A percentile compares a stretch with the other conserved stretches of the same genome.
These are phyloP conservation scores for Kodamaea neixiangensis DNA, from an alignment of 805 yeast genomes.

Conservation along the genomic window DNA sequence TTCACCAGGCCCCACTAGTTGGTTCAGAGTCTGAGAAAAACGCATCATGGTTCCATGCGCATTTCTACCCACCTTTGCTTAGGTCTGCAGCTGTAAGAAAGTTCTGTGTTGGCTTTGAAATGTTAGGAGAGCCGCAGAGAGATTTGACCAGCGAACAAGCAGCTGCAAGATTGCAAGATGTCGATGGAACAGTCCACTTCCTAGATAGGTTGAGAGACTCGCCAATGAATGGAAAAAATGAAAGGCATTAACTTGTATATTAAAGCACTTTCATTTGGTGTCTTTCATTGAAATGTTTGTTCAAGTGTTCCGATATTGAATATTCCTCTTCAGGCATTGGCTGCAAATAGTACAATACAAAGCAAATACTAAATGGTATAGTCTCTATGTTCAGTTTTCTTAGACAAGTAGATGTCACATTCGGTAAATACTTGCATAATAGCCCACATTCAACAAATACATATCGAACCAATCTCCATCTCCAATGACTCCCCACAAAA, in stretches of 20 bases:
- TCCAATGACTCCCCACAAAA: neutral
- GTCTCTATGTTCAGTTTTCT: too few species aligned
- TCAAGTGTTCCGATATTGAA: too few species aligned
- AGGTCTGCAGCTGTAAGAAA: conserved; percentile 75
- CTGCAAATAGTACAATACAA: too few species aligned
- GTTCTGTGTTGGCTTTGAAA: conserved; percentile 74
- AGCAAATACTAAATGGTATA: too few species aligned
- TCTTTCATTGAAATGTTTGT: too few species aligned
- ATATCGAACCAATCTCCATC: neutral
- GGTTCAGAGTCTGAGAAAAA: conserved; percentile 44
- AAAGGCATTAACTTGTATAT: too few species aligned
- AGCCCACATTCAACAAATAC: too few species aligned
- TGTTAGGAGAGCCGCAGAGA: conserved; percentile 68
- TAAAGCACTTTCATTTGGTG: too few species aligned
- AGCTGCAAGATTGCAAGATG: conserved; percentile 33
- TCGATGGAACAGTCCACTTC: conserved; percentile 7
- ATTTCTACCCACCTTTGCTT: conserved; percentile 76
- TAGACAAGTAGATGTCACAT: too few species aligned
- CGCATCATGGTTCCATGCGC: conserved; percentile 61
- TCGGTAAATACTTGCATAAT: too few species aligned
- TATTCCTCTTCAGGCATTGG: too few species aligned
- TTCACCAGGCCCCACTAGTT: conserved; percentile 71
- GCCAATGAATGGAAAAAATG: neutral
- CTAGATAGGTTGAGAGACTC: neutral
- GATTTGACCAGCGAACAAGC: conserved; percentile 69